A percentile compares a stretch with the other conserved stretches of the same genome.
Conservation (phyloP, 164 flowering plant genomes). For the Echeveria elegans region DNA sequence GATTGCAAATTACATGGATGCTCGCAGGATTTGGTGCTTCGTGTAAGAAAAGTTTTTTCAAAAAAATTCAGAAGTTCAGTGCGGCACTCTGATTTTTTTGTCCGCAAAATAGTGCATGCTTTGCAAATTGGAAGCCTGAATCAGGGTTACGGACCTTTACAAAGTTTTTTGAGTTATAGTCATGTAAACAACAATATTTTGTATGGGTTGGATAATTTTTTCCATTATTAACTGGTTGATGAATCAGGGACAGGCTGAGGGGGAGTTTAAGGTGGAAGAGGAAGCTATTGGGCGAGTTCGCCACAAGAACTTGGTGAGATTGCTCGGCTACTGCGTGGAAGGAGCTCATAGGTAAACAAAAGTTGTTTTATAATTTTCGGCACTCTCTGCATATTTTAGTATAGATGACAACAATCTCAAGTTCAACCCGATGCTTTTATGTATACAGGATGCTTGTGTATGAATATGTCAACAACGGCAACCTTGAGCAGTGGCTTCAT, state of each 20-base stretch:
- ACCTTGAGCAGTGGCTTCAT: conserved; percentile 77
- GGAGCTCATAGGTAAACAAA: conserved; percentile 49
- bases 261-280: conserved; percentile 52
- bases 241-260: conserved; percentile 51
- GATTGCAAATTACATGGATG: conserved; percentile 99
- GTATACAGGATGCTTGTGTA: conserved; percentile 64
- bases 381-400: no score
- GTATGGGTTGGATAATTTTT: not conserved
- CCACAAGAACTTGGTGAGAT: conserved; percentile 48
- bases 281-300: conserved; percentile 60
- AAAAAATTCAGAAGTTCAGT: not conserved
- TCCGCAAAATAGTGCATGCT: not conserved
- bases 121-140: not conserved
- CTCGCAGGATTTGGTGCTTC: conserved; percentile 92
- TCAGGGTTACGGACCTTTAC: not conserved
- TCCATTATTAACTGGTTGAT: not conserved
- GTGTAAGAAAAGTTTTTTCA: conserved; percentile 52
- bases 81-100: not conserved
- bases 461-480: conserved; percentile 66
- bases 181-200: no score
- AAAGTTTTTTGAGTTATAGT: not conserved
- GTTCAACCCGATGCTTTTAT: conserved; percentile 1
- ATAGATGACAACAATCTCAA: not conserved
- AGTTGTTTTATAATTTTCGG: no score
- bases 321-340: conserved; percentile 59